phyloP scores from a whole-genome alignment of 2,329 filamentous ascomycete species.

The Microdochium nivale region DNA sequence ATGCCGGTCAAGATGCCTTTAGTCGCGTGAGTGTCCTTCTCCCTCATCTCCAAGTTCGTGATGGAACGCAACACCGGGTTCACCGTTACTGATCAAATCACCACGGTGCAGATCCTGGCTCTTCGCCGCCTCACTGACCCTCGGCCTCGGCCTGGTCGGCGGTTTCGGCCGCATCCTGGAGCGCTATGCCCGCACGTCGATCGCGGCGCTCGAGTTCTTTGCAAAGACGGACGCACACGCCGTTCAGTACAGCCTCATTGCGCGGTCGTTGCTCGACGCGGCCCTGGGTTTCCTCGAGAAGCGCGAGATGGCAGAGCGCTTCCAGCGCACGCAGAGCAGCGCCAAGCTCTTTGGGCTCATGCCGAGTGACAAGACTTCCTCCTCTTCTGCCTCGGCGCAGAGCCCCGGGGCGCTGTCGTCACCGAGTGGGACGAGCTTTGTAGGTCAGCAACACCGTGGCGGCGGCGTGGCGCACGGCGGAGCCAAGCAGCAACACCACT shows the following conservation, averaged over 20 bases:
- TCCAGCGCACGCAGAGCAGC: constrained; percentile 38
- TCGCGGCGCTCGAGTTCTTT: constrained; percentile 39
- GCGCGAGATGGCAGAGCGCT: constrained; percentile 35
- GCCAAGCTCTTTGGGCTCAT: constrained; percentile 43
- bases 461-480: too few relatives aligned
- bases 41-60: not conserved
- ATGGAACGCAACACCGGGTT: too few relatives aligned
- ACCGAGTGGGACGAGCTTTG: not conserved
- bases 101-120: constrained; percentile 36
- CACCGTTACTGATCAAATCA: not conserved
- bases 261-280: constrained; percentile 37
- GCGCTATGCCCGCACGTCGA: constrained; percentile 37
- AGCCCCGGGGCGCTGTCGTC: not conserved
- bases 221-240: constrained; percentile 40
- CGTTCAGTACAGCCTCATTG: constrained; percentile 43
- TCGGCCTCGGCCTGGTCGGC: constrained; percentile 41
- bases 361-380: constrained; percentile 16
- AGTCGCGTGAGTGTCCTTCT: constrained; percentile 34
- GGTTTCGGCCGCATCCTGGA: constrained; percentile 44
- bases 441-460: not conserved
- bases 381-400: not conserved
- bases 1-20: constrained; percentile 38
- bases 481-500: too few relatives aligned
- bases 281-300: constrained; percentile 38
- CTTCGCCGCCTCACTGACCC: constrained; percentile 42